Evolutionary conservation across 2,329 filamentous ascomycete species (phyloP).

Genomic region (Albophoma yamanashiensis): DNA sequence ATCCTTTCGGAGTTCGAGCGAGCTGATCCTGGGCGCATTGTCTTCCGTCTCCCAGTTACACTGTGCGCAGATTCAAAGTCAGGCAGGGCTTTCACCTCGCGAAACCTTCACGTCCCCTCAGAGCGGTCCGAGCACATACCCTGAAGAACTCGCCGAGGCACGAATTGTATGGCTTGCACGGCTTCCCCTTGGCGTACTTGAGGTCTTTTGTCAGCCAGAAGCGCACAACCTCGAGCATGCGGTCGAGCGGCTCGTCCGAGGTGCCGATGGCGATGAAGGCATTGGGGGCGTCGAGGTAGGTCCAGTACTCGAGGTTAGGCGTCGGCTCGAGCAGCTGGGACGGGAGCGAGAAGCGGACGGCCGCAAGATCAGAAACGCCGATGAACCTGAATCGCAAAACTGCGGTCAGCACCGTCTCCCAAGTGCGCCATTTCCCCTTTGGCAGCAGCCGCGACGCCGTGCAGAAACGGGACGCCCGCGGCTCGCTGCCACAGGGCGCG

Average conservation of each 20-base stretch:
- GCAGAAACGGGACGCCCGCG: background rate
- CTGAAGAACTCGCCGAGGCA: slow-evolving; percentile 95
- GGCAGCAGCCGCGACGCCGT: background rate
- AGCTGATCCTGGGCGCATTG: slow-evolving; percentile 55
- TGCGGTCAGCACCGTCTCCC: slow-evolving; percentile 3
- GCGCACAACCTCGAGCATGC: slow-evolving; percentile 86
- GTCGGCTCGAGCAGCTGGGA: slow-evolving; percentile 93
- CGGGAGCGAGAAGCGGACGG: slow-evolving; percentile 90
- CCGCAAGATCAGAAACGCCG: slow-evolving; percentile 88
- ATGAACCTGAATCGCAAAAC: slow-evolving; percentile 59
- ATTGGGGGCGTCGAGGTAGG: slow-evolving; percentile 90
- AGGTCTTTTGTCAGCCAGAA: slow-evolving; percentile 99
- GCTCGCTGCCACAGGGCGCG: background rate
- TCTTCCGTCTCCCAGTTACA: slow-evolving; percentile 94
- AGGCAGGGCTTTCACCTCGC: background rate
- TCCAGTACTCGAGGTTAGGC: slow-evolving; percentile 98
- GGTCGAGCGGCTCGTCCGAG: slow-evolving; percentile 80
- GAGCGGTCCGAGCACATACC: slow-evolving; percentile 36
- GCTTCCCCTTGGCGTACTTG: slow-evolving; percentile 97
- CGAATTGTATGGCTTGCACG: slow-evolving; percentile 98
- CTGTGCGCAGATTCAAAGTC: slow-evolving; percentile 27
- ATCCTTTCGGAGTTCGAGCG: slow-evolving; percentile 26
- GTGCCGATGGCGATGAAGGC: slow-evolving; percentile 77
- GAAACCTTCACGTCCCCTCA: background rate
- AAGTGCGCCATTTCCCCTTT: background rate